A percentile compares a stretch with the other conserved stretches of the same genome.
Conservation (phyloP, 441 rosid genomes). For the Melastoma candidum region DNA sequence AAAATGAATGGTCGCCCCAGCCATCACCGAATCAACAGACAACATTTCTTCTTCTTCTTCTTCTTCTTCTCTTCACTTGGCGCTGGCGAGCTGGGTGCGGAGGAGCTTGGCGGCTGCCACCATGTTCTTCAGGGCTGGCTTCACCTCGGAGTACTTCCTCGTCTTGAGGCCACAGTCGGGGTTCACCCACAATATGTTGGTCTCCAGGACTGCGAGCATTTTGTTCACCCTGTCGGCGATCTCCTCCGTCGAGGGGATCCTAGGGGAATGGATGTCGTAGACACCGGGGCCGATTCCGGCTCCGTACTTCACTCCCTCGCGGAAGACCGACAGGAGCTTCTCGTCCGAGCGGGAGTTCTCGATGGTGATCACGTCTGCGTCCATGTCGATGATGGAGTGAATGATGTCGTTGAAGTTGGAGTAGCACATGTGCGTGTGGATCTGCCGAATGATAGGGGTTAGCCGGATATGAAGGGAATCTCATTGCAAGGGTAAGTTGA, state of each 20-base stretch:
- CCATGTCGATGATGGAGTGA: conserved; percentile 94
- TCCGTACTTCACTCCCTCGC: too few relatives aligned
- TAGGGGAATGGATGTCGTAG: too few relatives aligned
- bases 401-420: conserved; percentile 95
- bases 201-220: conserved; percentile 95
- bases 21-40: too few relatives aligned
- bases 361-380: conserved; percentile 91
- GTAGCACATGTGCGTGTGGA: conserved; percentile 99
- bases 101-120: conserved; percentile 88
- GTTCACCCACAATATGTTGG: conserved; percentile 93
- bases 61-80: conserved; percentile 60
- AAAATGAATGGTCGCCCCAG: too few relatives aligned
- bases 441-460: conserved; percentile 26
- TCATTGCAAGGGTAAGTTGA: background rate
- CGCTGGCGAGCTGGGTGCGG: conserved; percentile 75
- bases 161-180: conserved; percentile 98
- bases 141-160: conserved; percentile 84
- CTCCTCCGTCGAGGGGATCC: conserved; percentile 78
- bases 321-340: too few relatives aligned
- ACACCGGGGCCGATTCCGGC: too few relatives aligned
- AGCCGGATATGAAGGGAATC: background rate
- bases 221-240: conserved; percentile 91
- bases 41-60: background rate
- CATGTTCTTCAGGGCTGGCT: conserved; percentile 85
- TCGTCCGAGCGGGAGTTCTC: conserved; percentile 36